A percentile compares a stretch with the other conserved stretches of the same genome.
These are phyloP conservation scores for Tolypocladium tropicale DNA, from an alignment of 2,329 filamentous ascomycete genomes.

Conservation along the genomic window DNA sequence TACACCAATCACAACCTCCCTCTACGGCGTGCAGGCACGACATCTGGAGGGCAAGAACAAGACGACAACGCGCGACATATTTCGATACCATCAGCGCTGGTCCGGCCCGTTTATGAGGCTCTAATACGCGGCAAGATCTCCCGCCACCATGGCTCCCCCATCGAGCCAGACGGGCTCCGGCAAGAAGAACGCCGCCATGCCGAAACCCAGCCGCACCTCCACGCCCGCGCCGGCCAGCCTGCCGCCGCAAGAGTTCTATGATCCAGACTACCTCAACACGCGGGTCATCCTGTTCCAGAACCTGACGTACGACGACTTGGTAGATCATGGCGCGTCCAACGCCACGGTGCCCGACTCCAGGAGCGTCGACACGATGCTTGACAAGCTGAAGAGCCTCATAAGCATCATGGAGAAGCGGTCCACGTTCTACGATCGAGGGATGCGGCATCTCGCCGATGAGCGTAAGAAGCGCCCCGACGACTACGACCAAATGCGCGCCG, in stretches of 20 bases:
- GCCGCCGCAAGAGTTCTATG: conserved; percentile 42
- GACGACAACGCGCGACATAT: not conserved
- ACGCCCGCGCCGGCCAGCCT: conserved; percentile 51
- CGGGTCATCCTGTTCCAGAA: conserved; percentile 48
- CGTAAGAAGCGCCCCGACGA: conserved; percentile 54
- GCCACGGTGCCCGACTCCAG: conserved; percentile 52
- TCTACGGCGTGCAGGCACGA: conserved; percentile 2
- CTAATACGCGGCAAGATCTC: not conserved
- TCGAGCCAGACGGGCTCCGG: conserved; percentile 52
- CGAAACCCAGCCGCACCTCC: conserved; percentile 67
- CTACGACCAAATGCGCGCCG: conserved; percentile 33
- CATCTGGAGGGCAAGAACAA: not conserved
- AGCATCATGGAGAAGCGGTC: conserved; percentile 58
- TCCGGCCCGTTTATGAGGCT: not conserved
- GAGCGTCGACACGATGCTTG: conserved; percentile 52
- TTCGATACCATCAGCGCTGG: not conserved
- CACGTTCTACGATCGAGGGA: conserved; percentile 59
- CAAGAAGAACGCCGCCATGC: conserved; percentile 53
- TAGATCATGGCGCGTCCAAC: conserved; percentile 50
- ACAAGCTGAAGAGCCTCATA: conserved; percentile 52
- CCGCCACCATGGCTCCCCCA: conserved; percentile 41
- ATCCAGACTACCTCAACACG: conserved; percentile 58
- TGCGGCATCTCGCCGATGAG: conserved; percentile 57
- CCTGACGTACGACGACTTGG: conserved; percentile 57
- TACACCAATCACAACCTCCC: not conserved